Evolutionary conservation across 768 basidiomycete genomes (phyloP), one percentile per base, ranked within the genome.

Genomic region (Xanthoconium purpureum): DNA sequence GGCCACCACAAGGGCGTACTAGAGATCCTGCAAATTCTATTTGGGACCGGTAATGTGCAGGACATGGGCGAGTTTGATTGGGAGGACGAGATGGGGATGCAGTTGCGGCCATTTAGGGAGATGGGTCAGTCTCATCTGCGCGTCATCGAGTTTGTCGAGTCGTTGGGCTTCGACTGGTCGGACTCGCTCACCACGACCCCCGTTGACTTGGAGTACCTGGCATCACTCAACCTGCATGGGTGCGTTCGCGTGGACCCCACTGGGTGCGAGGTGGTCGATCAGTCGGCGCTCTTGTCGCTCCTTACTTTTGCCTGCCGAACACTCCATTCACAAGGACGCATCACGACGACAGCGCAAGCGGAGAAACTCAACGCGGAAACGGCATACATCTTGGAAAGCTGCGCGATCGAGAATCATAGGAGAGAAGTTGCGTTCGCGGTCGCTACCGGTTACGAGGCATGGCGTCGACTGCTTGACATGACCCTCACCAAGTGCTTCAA

Each of bases 71-170:
- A 65, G 12, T 38, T 53, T 11, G 74, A 72, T 29, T 79, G 74
- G 69, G 77, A 81, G 35, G 78, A 78, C 29, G 68, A 53, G 39
- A 17, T 52, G 29, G 67, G 62, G 33, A 57, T 62, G 56, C 67
- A 78, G 6, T 77, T 84, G 67, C 77, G 76, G 52, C 77, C 82
- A 2, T 90, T 89, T 76, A 80, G 61, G 32, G 88, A 88, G 59
- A 78, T 90, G 52, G 88, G 88, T 4, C 94, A 94, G 66, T 88
- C 89, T 0, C 84, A 92, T 52, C 78, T 92, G 63, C 82, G 89
- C 28, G 86, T 97, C 69, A 87, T 96, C 63, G 94, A 96, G 70
- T 84, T 93, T 51, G 77, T 98, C 45, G 88, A 91, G 66, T 91
- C 91, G 0, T 74, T 98, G 63, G 84, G 87, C 67, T 88, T 98